phyloP scores from a whole-genome alignment of 176 grass and related monocot species.

The Oropetium thomaeum region DNA sequence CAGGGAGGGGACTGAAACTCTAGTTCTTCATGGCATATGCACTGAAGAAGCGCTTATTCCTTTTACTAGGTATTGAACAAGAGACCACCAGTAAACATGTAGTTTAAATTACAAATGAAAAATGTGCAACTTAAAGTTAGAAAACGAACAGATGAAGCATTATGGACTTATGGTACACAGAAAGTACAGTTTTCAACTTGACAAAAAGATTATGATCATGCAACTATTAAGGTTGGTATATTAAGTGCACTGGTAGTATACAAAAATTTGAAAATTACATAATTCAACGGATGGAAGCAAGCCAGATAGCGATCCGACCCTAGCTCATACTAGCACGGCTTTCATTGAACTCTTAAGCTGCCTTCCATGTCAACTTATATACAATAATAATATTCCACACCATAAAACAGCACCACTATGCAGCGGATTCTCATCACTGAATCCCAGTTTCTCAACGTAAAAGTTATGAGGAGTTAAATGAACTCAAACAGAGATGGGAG shows the following conservation, averaged over 20 bases:
- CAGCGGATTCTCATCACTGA: neutral
- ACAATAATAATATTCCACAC: neutral
- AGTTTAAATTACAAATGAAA: neutral
- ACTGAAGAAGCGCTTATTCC: too few relatives aligned
- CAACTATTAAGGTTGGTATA: neutral
- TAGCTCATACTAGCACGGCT: neutral
- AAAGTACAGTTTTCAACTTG: neutral
- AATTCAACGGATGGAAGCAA: neutral
- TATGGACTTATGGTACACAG: neutral
- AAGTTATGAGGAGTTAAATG: neutral
- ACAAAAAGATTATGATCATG: neutral
- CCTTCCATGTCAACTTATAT: neutral
- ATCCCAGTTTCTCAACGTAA: neutral
- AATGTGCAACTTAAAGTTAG: neutral
- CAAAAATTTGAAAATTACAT: neutral
- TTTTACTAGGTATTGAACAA: neutral
- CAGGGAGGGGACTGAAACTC: neutral
- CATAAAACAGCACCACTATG: neutral
- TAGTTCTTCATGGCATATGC: neutral
- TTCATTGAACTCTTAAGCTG: neutral
- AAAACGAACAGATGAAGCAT: neutral
- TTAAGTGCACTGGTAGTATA: neutral
- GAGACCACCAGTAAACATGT: neutral
- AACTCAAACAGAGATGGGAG: neutral
- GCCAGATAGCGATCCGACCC: neutral